Evolutionary conservation across 495 filamentous ascomycete genomes (phyloP).

Genomic region (Schizothecium vesticola): DNA sequence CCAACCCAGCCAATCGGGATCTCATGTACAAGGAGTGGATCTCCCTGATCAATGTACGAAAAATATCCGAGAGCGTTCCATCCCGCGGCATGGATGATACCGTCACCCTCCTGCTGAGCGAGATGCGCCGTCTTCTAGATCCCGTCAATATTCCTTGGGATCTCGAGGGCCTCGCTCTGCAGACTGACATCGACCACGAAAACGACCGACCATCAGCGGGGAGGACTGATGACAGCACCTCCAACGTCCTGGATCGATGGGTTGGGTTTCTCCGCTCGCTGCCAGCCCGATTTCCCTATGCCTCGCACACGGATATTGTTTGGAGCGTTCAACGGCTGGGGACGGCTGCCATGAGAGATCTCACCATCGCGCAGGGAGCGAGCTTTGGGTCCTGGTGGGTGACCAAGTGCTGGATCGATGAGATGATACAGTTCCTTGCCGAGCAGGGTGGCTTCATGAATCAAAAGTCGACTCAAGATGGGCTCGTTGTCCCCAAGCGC

Average conservation of each 20-base stretch:
- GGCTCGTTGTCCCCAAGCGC: constrained; percentile 23
- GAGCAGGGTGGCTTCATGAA: constrained; percentile 90
- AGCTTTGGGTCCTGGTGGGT: constrained; percentile 98
- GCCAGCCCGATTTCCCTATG: constrained; percentile 67
- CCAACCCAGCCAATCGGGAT: constrained; percentile 65
- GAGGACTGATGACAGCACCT: constrained; percentile 22
- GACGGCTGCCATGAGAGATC: constrained; percentile 65
- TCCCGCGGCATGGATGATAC: constrained; percentile 61
- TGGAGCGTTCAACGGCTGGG: constrained; percentile 63
- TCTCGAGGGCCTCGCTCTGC: constrained; percentile 48
- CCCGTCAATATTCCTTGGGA: constrained; percentile 54
- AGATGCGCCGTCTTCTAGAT: constrained; percentile 66
- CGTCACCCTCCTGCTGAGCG: constrained; percentile 64
- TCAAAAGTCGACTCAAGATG: constrained; percentile 24
- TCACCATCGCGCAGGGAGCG: constrained; percentile 74
- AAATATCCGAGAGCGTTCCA: constrained; percentile 56
- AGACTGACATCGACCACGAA: constrained; percentile 47
- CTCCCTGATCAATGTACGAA: constrained; percentile 65
- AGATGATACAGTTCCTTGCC: constrained; percentile 88
- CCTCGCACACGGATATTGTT: constrained; percentile 59
- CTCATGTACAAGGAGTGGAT: constrained; percentile 95
- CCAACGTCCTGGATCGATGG: constrained; percentile 79
- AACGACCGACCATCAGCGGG: constrained; percentile 30
- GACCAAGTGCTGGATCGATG: constrained; percentile 94
- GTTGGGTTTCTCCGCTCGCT: constrained; percentile 73